Evolutionary conservation across 805 yeast genomes (phyloP), one percentile per base, ranked within the genome.

Genomic region (Sugiyamaella smithiae): DNA sequence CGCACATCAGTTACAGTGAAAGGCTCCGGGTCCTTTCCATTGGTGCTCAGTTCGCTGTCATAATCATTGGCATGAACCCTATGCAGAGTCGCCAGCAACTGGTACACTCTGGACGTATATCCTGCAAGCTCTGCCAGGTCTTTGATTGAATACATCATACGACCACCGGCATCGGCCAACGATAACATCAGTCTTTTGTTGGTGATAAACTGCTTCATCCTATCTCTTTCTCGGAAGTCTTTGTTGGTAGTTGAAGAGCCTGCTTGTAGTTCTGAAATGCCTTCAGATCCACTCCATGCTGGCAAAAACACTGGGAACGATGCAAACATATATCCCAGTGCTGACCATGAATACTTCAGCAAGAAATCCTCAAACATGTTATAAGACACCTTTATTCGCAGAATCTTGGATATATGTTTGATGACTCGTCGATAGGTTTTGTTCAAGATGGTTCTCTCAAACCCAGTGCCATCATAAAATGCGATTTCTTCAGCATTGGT

Each of bases 401-500:
- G 78, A 49, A 82, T 78, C 46, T 71, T 70, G 40, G 74, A 66
- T 48, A 80, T 69, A 54, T 83, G 88, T 24, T 68, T 65, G 62
- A 75, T 74, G 55, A 90, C 74, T 33, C 72, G 73, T 16, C 71
- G 64, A 63, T 84, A 89, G 14, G 85, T 75, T 35, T 73, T 74
- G 29, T 67, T 68, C 44, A 89, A 78, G 59, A 85, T 85, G 6
- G 67, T 60, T 60, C 83, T 84, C 66, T 90, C 97, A 51, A 89
- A 77, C 9, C 74, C 71, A 0, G 91, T 82, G 17, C 98, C 98
- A 62, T 89, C 89, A 65, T 89, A 90, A 62, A 90, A 90, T 0
- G 96, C 95, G 58, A 90, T 88, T 64, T 90, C 97, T 68, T 90
- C 98, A 61, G 89, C 84, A 61, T 90, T 90, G 50, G 84, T 84